phyloP scores from a whole-genome alignment of 768 basidiomycete genomes.

The Russula ochroleuca region DNA sequence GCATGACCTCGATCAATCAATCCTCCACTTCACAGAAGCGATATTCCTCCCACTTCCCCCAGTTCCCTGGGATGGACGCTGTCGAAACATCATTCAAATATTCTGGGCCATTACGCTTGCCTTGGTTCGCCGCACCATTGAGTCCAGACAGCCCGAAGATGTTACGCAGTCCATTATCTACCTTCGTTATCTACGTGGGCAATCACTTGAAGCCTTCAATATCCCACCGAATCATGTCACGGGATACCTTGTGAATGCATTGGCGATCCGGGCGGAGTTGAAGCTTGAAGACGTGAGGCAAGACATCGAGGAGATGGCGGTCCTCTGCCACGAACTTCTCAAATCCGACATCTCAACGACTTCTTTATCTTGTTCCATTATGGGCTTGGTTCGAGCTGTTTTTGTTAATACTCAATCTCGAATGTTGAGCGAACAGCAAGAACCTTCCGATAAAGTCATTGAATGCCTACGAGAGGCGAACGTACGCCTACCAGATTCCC shows the following conservation, averaged over 20 bases:
- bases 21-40: background rate
- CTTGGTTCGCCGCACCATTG: background rate
- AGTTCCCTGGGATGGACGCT: background rate
- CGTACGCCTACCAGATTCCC: background rate
- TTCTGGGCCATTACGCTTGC: background rate
- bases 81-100: background rate
- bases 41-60: constrained; percentile 1
- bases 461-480: constrained; percentile 1
- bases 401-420: no score
- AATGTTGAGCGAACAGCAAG: background rate
- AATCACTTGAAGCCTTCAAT: background rate
- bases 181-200: constrained; percentile 1
- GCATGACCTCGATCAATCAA: background rate
- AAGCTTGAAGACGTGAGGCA: background rate
- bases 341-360: background rate
- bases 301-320: constrained; percentile 1
- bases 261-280: background rate
- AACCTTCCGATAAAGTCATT: background rate
- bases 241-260: background rate
- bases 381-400: background rate
- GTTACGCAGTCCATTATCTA: background rate
- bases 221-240: background rate
- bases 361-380: background rate
- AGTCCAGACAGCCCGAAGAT: background rate
- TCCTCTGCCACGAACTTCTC: background rate